A percentile compares a stretch with the other conserved stretches of the same genome.
phyloP scores from a whole-genome alignment of 805 yeast species.

The Kluyveromyces nonfermentans region DNA sequence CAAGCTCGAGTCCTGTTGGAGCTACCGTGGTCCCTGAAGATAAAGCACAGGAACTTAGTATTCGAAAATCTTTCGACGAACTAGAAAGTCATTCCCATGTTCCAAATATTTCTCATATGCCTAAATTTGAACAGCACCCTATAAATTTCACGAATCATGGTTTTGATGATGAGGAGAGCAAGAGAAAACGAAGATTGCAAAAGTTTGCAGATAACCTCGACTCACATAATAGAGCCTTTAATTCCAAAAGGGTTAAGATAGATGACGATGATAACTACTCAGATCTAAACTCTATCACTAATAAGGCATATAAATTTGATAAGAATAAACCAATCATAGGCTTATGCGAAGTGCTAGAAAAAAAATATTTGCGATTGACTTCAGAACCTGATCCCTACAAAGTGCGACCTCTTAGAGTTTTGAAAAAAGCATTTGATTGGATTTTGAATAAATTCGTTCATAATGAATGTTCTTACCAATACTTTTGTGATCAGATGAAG shows the following conservation, averaged over 20 bases:
- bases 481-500: constrained; percentile 82
- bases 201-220: constrained; percentile 26
- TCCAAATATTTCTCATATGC: neutral
- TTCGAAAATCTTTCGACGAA: neutral
- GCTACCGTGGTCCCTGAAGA: neutral
- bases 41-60: neutral
- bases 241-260: constrained; percentile 7
- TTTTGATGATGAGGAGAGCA: constrained; percentile 16
- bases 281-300: constrained; percentile 23
- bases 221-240: neutral
- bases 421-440: constrained; percentile 47
- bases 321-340: constrained; percentile 46
- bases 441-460: constrained; percentile 44
- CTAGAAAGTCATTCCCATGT: neutral
- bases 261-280: constrained; percentile 18
- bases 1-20: neutral
- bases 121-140: neutral
- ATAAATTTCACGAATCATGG: neutral
- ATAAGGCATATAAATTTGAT: constrained; percentile 26
- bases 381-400: constrained; percentile 81
- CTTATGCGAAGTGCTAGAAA: constrained; percentile 55
- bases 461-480: constrained; percentile 52
- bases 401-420: constrained; percentile 64
- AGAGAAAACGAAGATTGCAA: constrained; percentile 29
- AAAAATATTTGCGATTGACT: constrained; percentile 73